Evolutionary conservation across 805 yeast species (phyloP), one percentile per base, ranked within the genome.

Genomic region (Saccharomycopsis vini): DNA sequence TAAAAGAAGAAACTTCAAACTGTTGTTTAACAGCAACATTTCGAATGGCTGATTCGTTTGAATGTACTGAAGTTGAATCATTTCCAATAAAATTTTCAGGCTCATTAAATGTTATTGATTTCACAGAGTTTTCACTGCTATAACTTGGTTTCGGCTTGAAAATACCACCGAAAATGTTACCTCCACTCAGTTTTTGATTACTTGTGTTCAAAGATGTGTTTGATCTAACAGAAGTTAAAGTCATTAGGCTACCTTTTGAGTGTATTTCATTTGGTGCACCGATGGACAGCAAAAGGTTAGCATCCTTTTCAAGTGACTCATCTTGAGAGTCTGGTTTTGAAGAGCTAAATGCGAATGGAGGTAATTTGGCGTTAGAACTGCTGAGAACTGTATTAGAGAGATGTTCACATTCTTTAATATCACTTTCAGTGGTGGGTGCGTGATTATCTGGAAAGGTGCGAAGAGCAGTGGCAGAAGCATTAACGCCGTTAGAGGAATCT

Each of bases 171-270:
- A n/a, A n/a, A n/a, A n/a, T n/a, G n/a, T n/a, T n/a, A n/a, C n/a
- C n/a, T n/a, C n/a, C n/a, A n/a, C n/a, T n/a, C n/a, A n/a, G 29
- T 26, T 12, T 26, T 26, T 26, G 29, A 26, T 9, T 12, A 21
- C 10, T 15, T 21, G 38, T 12, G 5, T 21, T 13, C 12, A 18
- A 4, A 6, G 36, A 33, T 15, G 16, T 18, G 19, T 36, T 40
- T 9, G 45, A 42, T 36, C 15, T 36, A 7, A 39, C 38, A 3
- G 33, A 29, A 3, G 33, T 30, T n/a, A 43, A 33, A 4, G 42
- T 33, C 9, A 40, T 21, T 16, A 32, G 31, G 19, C 44, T 41
- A 4, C 29, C 44, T 18, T 26, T 33, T 4, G 44, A 34, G 36
- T 20, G 15, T 19, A 39, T 24, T 22, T 40, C 37, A 12, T 28